Percentiles rank a stretch among this genome's conserved stretches.
phyloP scores from a whole-genome alignment of 163 green algal genomes.

The Scenedesmus sp. region DNA sequence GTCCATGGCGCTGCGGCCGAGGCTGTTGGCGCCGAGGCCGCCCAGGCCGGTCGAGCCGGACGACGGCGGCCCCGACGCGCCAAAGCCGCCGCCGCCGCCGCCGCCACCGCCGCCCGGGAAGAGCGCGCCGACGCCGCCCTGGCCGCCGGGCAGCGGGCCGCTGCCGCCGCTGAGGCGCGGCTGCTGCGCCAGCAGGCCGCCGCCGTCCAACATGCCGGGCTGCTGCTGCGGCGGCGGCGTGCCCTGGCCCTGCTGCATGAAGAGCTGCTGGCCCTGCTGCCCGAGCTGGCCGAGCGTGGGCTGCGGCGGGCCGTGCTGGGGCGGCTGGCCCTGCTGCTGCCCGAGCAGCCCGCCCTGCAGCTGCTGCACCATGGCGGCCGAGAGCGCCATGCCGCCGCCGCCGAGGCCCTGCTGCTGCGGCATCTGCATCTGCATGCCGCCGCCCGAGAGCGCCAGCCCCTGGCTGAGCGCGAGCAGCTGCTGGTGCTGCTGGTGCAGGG shows the following conservation, averaged over 20 bases:
- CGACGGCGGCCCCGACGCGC: not conserved
- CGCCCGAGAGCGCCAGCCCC: not conserved
- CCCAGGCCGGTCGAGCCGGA: conserved; percentile 1
- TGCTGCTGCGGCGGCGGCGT: not conserved
- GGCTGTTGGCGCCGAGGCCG: not conserved
- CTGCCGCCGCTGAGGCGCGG: conserved; percentile 9
- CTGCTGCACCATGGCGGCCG: not conserved
- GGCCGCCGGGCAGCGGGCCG: not conserved
- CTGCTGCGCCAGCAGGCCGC: not conserved
- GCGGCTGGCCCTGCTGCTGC: conserved; percentile 53
- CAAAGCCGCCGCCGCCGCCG: not conserved
- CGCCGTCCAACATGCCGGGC: not conserved
- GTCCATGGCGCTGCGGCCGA: not conserved
- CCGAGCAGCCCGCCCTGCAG: conserved; percentile 1
- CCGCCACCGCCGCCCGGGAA: no score
- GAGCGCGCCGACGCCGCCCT: not conserved
- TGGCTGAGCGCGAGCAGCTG: not conserved
- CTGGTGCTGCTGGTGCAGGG: conserved; percentile 13
- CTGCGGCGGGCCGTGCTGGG: not conserved
- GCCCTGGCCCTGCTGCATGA: not conserved
- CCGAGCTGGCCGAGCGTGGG: not conserved
- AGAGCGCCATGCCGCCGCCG: not conserved
- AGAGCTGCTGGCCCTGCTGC: conserved; percentile 13
- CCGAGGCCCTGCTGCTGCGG: conserved; percentile 23
- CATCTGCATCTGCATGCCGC: not conserved